These are phyloP conservation scores for Rusavskia elegans DNA, from an alignment of 495 filamentous ascomycete genomes.

Conservation along the genomic window DNA sequence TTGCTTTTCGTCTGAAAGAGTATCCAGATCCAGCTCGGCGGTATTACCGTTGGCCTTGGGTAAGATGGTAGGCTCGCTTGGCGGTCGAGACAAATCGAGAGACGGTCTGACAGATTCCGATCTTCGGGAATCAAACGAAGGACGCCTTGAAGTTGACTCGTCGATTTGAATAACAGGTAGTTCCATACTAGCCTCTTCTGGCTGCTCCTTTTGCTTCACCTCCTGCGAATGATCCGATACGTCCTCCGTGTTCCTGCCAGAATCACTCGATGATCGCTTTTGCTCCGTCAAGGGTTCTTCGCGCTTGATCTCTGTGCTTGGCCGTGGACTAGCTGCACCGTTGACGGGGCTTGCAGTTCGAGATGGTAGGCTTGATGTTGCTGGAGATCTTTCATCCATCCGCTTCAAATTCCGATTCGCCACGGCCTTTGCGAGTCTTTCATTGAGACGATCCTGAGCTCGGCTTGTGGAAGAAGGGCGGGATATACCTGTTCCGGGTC, in stretches of 20 bases:
- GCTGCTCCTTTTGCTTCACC: not conserved
- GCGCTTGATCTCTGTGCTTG: conserved; percentile 6
- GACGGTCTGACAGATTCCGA: conserved; percentile 11
- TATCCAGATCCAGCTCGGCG: conserved; percentile 7
- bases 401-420: conserved; percentile 24
- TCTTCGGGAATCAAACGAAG: conserved; percentile 8
- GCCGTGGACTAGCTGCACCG: conserved; percentile 3
- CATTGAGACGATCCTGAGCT: conserved; percentile 68
- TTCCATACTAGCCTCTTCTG: not conserved
- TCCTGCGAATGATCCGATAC: not conserved
- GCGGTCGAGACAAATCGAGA: conserved; percentile 5
- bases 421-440: conserved; percentile 60
- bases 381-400: conserved; percentile 9
- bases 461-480: conserved; percentile 36
- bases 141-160: conserved; percentile 1
- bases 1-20: conserved; percentile 16
- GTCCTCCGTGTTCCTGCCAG: not conserved
- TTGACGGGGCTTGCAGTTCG: conserved; percentile 21
- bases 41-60: conserved; percentile 6
- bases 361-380: conserved; percentile 17
- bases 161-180: not conserved
- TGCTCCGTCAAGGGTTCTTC: conserved; percentile 1
- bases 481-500: conserved; percentile 1
- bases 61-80: conserved; percentile 6
- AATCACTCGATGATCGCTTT: not conserved